These are phyloP conservation scores for Podaxis sp. DNA, from an alignment of 768 basidiomycete genomes.

Conservation along the genomic window DNA sequence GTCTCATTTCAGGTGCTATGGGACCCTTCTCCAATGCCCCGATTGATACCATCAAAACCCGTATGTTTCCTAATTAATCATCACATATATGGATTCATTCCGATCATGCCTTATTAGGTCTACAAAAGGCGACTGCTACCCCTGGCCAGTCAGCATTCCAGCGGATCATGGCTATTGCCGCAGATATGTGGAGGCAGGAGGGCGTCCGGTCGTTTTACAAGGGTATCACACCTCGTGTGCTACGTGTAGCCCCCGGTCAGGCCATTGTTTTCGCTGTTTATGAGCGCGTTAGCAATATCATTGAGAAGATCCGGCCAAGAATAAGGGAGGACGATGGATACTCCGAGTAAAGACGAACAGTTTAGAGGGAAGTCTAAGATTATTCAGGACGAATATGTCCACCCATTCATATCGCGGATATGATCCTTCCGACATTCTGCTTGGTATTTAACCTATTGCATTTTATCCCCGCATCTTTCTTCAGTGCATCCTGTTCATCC, in stretches of 20 bases:
- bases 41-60: constrained; percentile 92
- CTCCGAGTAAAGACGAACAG: constrained; percentile 40
- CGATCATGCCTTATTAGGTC: constrained; percentile 39
- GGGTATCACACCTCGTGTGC: constrained; percentile 94
- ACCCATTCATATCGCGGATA: not conserved
- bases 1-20: constrained; percentile 95
- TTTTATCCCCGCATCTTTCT: not conserved
- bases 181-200: constrained; percentile 93
- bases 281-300: constrained; percentile 73
- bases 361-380: not conserved
- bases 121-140: constrained; percentile 77
- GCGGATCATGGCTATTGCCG: constrained; percentile 74
- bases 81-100: not conserved
- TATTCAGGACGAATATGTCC: not conserved
- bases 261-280: constrained; percentile 98
- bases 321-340: constrained; percentile 57
- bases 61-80: constrained; percentile 36
- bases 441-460: not conserved
- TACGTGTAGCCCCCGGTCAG: constrained; percentile 95
- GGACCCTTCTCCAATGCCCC: constrained; percentile 98
- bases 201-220: constrained; percentile 93
- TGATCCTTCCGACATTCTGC: not conserved
- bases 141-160: constrained; percentile 75
- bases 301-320: constrained; percentile 64
- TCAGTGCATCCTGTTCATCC: not conserved